These are phyloP conservation scores for Calonectria honghensis DNA, from an alignment of 2,329 filamentous ascomycete genomes.

Conservation along the genomic window DNA sequence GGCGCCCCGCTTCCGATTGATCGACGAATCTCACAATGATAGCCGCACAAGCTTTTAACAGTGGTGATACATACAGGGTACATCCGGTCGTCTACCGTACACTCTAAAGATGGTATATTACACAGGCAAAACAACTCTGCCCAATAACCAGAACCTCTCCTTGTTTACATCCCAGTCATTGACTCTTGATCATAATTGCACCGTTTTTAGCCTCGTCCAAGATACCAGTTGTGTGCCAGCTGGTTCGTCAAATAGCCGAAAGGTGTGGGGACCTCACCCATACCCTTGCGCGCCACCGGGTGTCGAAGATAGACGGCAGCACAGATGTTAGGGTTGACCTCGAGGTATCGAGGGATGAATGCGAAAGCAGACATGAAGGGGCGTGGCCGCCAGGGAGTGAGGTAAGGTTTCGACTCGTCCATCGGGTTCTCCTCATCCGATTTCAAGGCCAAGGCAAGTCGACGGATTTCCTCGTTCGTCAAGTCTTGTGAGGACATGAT, in stretches of 20 bases:
- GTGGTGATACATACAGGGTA: constrained; percentile 56
- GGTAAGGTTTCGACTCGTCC: constrained; percentile 87
- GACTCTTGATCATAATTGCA: constrained; percentile 28
- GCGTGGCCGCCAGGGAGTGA: constrained; percentile 91
- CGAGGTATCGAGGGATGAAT: constrained; percentile 95
- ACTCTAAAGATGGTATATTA: constrained; percentile 59
- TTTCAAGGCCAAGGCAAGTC: constrained; percentile 74
- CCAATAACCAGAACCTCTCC: constrained; percentile 46
- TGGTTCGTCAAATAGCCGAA: constrained; percentile 83
- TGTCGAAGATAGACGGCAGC: constrained; percentile 96
- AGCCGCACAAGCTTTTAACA: constrained; percentile 48
- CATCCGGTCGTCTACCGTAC: constrained; percentile 56
- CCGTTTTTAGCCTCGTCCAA: constrained; percentile 80
- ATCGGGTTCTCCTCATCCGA: constrained; percentile 84
- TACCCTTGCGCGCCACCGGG: constrained; percentile 89
- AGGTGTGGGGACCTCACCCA: constrained; percentile 89
- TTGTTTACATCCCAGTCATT: constrained; percentile 41
- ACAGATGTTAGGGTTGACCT: constrained; percentile 98
- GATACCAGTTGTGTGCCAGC: constrained; percentile 95
- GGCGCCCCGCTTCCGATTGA: neutral
- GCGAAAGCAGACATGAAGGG: constrained; percentile 94
- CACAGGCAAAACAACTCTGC: constrained; percentile 51
- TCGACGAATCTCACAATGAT: constrained; percentile 27
- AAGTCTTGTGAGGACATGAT: constrained; percentile 60
- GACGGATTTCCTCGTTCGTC: constrained; percentile 70